These are phyloP conservation scores for Globisporangium solare DNA, from an alignment of 352 stramenopile genomes.

Conservation along the genomic window DNA sequence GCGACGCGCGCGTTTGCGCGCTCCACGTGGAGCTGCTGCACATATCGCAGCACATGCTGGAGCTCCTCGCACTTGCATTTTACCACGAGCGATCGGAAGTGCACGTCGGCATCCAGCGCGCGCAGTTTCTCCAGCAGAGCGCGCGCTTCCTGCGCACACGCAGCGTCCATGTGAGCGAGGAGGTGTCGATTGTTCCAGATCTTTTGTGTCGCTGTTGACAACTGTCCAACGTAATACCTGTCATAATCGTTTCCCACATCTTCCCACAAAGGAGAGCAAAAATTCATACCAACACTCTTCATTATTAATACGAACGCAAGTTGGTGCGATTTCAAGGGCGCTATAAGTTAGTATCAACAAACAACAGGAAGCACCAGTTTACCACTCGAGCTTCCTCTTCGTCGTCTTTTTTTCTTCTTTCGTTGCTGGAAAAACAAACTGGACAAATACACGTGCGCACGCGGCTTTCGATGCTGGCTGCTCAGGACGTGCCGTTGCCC, in stretches of 20 bases:
- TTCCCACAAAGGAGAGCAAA: too few relatives aligned
- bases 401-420: too few relatives aligned
- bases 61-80: constrained; percentile 37
- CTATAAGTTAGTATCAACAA: too few relatives aligned
- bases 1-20: not conserved
- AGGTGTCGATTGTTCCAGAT: not conserved
- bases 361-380: too few relatives aligned
- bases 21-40: constrained; percentile 6
- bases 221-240: constrained; percentile 4
- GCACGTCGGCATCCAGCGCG: constrained; percentile 27
- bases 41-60: constrained; percentile 20
- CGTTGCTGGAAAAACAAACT: not conserved
- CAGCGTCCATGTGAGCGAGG: constrained; percentile 1
- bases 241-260: too few relatives aligned
- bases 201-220: not conserved
- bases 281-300: too few relatives aligned
- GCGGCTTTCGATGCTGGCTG: too few relatives aligned
- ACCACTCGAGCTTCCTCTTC: too few relatives aligned
- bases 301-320: too few relatives aligned
- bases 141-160: constrained; percentile 1
- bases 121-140: constrained; percentile 12
- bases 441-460: not conserved
- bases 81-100: constrained; percentile 25
- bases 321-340: too few relatives aligned
- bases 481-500: not conserved